Percentiles rank a stretch among this genome's conserved stretches.
phyloP scores from a whole-genome alignment of 768 basidiomycete species.

The Tephrocybe sp. region DNA sequence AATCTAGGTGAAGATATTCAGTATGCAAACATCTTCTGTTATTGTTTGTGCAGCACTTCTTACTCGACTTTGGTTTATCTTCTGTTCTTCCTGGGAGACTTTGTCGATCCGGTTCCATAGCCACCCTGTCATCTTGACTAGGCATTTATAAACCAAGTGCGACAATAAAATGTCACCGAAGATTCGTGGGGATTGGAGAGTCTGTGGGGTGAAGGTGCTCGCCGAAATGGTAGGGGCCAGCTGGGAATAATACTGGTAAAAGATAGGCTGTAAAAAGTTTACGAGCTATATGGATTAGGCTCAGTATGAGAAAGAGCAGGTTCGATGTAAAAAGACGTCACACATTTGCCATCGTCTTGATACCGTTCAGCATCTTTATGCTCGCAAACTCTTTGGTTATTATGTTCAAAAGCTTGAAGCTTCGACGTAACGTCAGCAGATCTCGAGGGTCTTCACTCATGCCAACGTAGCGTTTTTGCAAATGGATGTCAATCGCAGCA shows the following conservation, averaged over 20 bases:
- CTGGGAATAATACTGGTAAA: conserved; percentile 61
- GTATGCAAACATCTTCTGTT: conserved; percentile 2
- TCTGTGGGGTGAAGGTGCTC: conserved; percentile 37
- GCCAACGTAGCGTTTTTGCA: conserved; percentile 47
- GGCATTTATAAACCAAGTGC: conserved; percentile 73
- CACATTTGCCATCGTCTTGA: conserved; percentile 66
- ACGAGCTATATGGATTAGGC: conserved; percentile 36
- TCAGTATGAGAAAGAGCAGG: background rate
- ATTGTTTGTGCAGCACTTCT: conserved; percentile 15
- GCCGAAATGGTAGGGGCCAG: conserved; percentile 40
- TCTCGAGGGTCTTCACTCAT: conserved; percentile 38
- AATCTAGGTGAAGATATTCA: conserved; percentile 39
- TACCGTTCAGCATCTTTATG: conserved; percentile 67
- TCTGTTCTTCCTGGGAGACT: conserved; percentile 38
- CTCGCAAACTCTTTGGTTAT: conserved; percentile 68
- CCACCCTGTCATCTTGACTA: conserved; percentile 71
- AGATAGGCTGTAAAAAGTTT: conserved; percentile 46
- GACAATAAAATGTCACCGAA: conserved; percentile 46
- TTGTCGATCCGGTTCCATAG: conserved; percentile 56
- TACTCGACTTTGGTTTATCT: conserved; percentile 54
- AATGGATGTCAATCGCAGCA: conserved; percentile 47
- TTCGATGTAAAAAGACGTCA: conserved; percentile 11
- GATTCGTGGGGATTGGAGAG: conserved; percentile 36
- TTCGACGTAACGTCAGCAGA: conserved; percentile 52
- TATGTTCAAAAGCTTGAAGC: conserved; percentile 60